Base-by-base conservation (phyloP, 1,284 basidiomycete genomes). In the Peniophora sp. region DNA sequence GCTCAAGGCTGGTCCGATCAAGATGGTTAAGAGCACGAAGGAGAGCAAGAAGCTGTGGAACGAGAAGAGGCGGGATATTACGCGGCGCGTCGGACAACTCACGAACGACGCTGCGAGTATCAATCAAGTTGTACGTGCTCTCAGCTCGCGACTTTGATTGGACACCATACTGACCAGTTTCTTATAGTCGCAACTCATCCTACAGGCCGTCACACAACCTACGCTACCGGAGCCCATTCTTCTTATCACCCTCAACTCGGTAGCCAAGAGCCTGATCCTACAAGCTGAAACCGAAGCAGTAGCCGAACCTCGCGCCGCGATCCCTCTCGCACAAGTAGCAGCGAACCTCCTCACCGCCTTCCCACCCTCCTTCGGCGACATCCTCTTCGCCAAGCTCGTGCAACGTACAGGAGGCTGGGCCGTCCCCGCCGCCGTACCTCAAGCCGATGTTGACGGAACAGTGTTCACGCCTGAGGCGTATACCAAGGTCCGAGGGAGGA, bases 211-310 rank as follows among this genome's bases (percentile, higher is more conserved):
- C 47, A 71, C 60, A 47, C 68, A 55, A 54, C 67, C 52, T 59
- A 72, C 53, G 9, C 73, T 68, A 56, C 27, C 67, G 20, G 66
- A 62, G 56, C 62, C 66, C 9, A 70, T 85, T 11, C 96, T 95
- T 66, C 68, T 75, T 47, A 91, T 92, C 57, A 76, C 88, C 15
- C 78, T 96, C 22, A 95, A 91, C 22, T 89, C 94, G 18, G 77
- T 97, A 20, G 74, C 91, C 49, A 99, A 98, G 64, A 77, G 85
- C 35, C 82, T 99, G 52, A 81, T 98, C 43, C 78, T 89, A 34
- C 97, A 98, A 72, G 94, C 95, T 6, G 94, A 97, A 69, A 88
- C 86, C 0, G 96, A 99, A 67, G 92, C 97, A 5, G 83, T 89
- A 1, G 93, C 92, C 2, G 91, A 95, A 66, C 84, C 89, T 58